A percentile compares a stretch with the other conserved stretches of the same genome.
Evolutionary conservation across 148 eudicot genomes (phyloP).

Genomic region (Arctostaphylos glauca): DNA sequence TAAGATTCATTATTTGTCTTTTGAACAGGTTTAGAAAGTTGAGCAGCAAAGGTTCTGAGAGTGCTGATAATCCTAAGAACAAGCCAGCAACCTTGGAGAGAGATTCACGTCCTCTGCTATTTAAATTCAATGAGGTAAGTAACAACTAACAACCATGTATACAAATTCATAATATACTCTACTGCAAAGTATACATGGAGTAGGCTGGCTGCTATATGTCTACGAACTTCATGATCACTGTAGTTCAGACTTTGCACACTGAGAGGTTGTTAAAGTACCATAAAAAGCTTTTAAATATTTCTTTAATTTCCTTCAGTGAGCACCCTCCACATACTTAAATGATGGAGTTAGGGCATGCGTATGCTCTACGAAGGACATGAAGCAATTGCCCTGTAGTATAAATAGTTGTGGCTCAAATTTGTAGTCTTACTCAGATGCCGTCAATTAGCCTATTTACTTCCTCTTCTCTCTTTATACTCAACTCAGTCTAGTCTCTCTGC

Average conservation of each 20-base stretch:
- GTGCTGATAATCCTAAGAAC: constrained; percentile 30
- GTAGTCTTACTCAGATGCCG: too few relatives aligned
- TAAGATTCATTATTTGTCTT: constrained; percentile 8
- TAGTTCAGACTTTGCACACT: too few relatives aligned
- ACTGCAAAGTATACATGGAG: background rate
- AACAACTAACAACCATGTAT: background rate
- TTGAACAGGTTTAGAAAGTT: constrained; percentile 62
- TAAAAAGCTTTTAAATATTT: background rate
- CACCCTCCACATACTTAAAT: background rate
- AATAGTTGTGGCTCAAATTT: background rate
- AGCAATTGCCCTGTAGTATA: too few relatives aligned
- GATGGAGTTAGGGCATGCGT: background rate
- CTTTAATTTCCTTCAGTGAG: background rate
- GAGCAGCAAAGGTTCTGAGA: constrained; percentile 38
- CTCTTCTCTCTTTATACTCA: background rate
- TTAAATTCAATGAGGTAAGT: constrained; percentile 99
- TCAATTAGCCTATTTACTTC: background rate
- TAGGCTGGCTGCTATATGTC: background rate
- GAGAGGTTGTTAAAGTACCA: background rate
- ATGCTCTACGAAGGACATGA: background rate
- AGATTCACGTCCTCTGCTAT: constrained; percentile 73
- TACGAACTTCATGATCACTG: background rate
- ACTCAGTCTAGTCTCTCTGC: background rate
- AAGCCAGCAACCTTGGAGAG: constrained; percentile 49
- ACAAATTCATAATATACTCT: background rate